Percentiles rank a stretch among this genome's conserved stretches.
Conservation (phyloP, 495 filamentous ascomycete species). For the Penicillium daleae region DNA sequence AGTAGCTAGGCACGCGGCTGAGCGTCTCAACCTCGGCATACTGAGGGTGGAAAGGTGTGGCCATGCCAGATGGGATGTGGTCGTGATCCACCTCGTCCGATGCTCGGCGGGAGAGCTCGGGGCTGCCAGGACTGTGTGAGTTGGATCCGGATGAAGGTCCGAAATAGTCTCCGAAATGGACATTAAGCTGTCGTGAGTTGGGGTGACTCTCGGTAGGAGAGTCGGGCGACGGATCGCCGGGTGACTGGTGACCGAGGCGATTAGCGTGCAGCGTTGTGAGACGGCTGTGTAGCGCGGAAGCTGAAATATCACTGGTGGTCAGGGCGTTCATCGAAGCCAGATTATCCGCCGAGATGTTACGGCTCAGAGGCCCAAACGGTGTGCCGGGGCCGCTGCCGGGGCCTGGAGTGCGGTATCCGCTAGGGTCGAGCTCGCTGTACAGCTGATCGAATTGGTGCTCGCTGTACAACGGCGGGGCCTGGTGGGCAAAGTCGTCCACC, state of each 20-base stretch:
- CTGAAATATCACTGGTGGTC: conserved; percentile 53
- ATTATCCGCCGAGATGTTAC: conserved; percentile 78
- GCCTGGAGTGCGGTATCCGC: conserved; percentile 74
- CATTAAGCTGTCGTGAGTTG: conserved; percentile 33
- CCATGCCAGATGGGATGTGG: conserved; percentile 50
- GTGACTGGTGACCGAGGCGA: conserved; percentile 28
- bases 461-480: conserved; percentile 84
- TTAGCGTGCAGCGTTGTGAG: conserved; percentile 59
- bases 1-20: conserved; percentile 79
- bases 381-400: conserved; percentile 69
- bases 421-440: conserved; percentile 80
- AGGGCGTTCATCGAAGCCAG: conserved; percentile 65
- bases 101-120: conserved; percentile 56
- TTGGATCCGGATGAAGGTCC: conserved; percentile 37
- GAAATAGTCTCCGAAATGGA: conserved; percentile 41
- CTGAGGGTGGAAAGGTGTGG: conserved; percentile 66
- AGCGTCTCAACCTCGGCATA: conserved; percentile 64
- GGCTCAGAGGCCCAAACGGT: conserved; percentile 74
- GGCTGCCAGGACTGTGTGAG: conserved; percentile 43
- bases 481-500: conserved; percentile 49
- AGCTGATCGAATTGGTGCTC: conserved; percentile 85
- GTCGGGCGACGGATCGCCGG: conserved; percentile 25
- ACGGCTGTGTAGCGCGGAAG: conserved; percentile 64
- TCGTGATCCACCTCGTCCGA: conserved; percentile 63
- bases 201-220: conserved; percentile 28